Percentiles rank a stretch among this genome's conserved stretches.
Evolutionary conservation across 2,329 filamentous ascomycete species (phyloP).

Genomic region (Claviceps sp.): DNA sequence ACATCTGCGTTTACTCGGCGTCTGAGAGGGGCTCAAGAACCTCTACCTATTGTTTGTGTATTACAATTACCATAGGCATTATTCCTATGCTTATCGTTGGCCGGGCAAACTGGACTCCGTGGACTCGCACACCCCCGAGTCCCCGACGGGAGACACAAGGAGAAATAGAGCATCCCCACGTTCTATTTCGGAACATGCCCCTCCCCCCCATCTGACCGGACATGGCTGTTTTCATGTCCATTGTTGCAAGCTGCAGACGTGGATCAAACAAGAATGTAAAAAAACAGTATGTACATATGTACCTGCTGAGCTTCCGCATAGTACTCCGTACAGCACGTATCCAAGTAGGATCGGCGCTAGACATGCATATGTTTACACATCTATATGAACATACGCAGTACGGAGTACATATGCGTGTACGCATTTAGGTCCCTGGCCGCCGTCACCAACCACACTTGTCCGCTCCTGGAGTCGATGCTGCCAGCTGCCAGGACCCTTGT

Average conservation of each 20-base stretch:
- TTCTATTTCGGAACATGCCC: conserved; percentile 5
- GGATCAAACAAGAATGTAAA: not conserved
- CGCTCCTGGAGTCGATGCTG: not conserved
- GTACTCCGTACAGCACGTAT: not conserved
- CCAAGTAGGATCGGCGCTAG: no score
- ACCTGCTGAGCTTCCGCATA: not conserved
- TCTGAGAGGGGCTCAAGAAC: not conserved
- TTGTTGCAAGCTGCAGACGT: not conserved
- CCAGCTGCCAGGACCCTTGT: not conserved
- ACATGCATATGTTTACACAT: no score
- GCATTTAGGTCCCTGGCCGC: not conserved
- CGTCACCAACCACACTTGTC: conserved; percentile 1
- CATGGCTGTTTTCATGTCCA: conserved; percentile 1
- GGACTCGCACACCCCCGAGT: conserved; percentile 2
- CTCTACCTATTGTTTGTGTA: not conserved
- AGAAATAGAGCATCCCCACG: conserved; percentile 1
- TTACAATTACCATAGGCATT: not conserved
- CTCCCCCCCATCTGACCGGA: not conserved
- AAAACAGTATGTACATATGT: not conserved
- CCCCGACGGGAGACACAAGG: not conserved
- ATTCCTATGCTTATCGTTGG: not conserved
- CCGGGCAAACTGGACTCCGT: not conserved
- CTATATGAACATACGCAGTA: not conserved
- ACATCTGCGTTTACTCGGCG: not conserved
- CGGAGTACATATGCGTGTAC: not conserved